These are phyloP conservation scores for Coemansia guatemalensis DNA, from an alignment of 192 early-diverging fungal species.

Conservation along the genomic window DNA sequence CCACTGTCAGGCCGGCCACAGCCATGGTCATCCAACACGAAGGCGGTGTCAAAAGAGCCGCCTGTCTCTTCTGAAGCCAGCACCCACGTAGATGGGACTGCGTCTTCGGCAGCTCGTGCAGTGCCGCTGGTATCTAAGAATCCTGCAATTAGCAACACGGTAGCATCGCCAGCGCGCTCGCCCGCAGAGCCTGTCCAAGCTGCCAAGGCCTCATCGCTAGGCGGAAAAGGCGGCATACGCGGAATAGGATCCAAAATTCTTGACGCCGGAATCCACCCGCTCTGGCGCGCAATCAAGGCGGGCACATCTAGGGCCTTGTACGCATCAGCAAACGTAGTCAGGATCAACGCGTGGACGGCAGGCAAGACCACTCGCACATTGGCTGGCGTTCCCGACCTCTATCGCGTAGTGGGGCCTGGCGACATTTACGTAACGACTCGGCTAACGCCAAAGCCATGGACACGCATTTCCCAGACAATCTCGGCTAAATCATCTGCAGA, in stretches of 20 bases:
- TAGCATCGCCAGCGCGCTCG: conserved; percentile 25
- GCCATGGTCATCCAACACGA: conserved; percentile 1
- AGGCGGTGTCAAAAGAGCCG: background rate
- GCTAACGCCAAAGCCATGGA: conserved; percentile 46
- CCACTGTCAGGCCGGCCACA: conserved; percentile 32
- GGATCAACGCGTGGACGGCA: conserved; percentile 27
- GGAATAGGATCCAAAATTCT: conserved; percentile 4
- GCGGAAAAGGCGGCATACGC: background rate
- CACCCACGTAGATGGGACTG: too few relatives aligned
- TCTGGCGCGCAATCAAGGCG: conserved; percentile 12
- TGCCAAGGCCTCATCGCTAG: background rate
- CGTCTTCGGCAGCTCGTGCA: conserved; percentile 1
- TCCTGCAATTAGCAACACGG: conserved; percentile 27
- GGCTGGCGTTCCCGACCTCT: conserved; percentile 51
- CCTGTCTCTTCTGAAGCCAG: background rate
- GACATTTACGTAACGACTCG: conserved; percentile 48
- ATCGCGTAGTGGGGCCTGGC: conserved; percentile 45
- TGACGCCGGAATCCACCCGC: conserved; percentile 6
- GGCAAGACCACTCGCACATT: conserved; percentile 32
- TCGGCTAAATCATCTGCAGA: conserved; percentile 29
- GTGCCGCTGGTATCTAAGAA: conserved; percentile 28
- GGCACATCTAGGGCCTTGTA: conserved; percentile 5
- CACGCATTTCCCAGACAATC: conserved; percentile 24
- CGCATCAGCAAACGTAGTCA: conserved; percentile 22
- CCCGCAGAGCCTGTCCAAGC: conserved; percentile 33